A percentile compares a stretch with the other conserved stretches of the same genome.
These are phyloP conservation scores for Allium cepa DNA, from an alignment of 106 monocot species.

Conservation along the genomic window DNA sequence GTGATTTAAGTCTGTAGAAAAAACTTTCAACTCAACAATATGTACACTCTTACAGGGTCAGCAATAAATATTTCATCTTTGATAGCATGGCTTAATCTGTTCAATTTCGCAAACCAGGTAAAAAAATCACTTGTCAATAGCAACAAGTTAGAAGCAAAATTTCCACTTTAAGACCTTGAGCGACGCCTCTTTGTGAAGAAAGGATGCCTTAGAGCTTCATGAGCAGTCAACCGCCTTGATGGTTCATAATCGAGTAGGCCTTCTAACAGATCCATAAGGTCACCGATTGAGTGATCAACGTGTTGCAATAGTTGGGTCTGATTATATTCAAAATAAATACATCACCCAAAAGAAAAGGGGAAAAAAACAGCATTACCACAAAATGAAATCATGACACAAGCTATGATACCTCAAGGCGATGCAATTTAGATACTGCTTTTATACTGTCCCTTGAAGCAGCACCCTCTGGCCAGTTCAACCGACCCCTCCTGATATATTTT, in stretches of 20 bases:
- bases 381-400: neutral
- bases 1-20: no score
- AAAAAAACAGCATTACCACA: no score
- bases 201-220: constrained; percentile 48
- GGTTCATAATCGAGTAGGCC: constrained; percentile 49
- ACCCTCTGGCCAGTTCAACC: constrained; percentile 74
- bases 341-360: no score
- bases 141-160: no score
- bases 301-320: constrained; percentile 51
- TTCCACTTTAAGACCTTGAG: no score
- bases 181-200: constrained; percentile 22
- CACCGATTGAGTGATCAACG: constrained; percentile 44
- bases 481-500: constrained; percentile 57
- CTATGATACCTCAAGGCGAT: constrained; percentile 44
- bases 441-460: constrained; percentile 62
- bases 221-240: constrained; percentile 28
- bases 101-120: no score
- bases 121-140: no score
- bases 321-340: neutral
- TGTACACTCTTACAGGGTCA: no score
- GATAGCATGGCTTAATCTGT: no score
- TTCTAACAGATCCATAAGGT: constrained; percentile 40
- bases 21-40: no score
- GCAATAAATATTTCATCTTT: no score
- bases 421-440: constrained; percentile 49